Evolutionary conservation across 2,329 filamentous ascomycete species (phyloP), one percentile per base, ranked within the genome.

Genomic region (Neofusicoccum kwambonambiense): DNA sequence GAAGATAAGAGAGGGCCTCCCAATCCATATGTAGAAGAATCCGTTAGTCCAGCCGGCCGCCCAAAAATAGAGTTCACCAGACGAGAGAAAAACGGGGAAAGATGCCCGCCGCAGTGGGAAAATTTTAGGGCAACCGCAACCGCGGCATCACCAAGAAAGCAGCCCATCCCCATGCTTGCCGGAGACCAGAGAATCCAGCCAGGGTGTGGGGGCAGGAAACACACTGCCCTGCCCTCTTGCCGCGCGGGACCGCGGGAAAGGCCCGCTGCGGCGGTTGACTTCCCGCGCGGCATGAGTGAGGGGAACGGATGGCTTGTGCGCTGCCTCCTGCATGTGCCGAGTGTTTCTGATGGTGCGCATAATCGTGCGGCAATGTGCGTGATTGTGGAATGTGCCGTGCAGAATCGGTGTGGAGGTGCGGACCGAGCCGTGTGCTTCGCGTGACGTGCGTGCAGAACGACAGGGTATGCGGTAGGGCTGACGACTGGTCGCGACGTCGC

Each of bases 311-410:
- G 41, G 41, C 41, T n/a, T 17, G 41, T 44, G 41, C 41, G 41
- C 41, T n/a, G 12, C 13, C 41, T 27, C 27, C 13, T 50, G 45
- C 45, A 49, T 49, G n/a, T 34, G 19, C 22, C 27, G 47, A 27
- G 34, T 52, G 31, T 52, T 31, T 52, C 34, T 52, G 50, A 57
- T 42, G 35, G 35, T 44, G 17, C 22, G 37, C 27, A 31, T 31
- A 31, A 31, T 31, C 4, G 27, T 31, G 27, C 31, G 47, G 37
- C 17, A 19, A 62, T 41, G 47, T 42, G 58, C 44, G 58, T 49
- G 58, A 62, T 62, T 62, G 58, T 50, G 58, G 44, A 51, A 45
- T 22, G 44, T 50, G 58, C 58, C 47, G 47, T 62, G 58, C 47
- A 51, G 58, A 51, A 31, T 34, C 31, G 15, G 31, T 52, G 31